These are phyloP conservation scores for Plicaturopsis crispa DNA, from an alignment of 768 basidiomycete species.

Conservation along the genomic window DNA sequence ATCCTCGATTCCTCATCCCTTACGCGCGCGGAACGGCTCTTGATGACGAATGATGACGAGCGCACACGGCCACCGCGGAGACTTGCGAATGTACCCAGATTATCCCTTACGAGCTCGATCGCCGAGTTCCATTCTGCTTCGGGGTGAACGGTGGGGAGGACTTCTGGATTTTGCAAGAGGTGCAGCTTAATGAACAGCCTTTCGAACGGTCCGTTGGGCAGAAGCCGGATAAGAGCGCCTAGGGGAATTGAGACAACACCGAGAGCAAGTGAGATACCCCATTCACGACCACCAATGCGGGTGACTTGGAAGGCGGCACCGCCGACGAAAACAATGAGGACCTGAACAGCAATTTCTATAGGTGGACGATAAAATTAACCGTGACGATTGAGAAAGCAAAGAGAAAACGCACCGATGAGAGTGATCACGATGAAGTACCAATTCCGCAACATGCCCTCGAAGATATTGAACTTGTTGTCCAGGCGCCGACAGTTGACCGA, in stretches of 20 bases:
- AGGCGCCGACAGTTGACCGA: slow-evolving; percentile 87
- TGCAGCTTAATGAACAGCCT: slow-evolving; percentile 44
- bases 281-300: slow-evolving; percentile 71
- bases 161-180: slow-evolving; percentile 56
- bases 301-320: slow-evolving; percentile 89
- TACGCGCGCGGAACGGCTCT: slow-evolving; percentile 60
- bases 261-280: slow-evolving; percentile 88
- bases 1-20: slow-evolving; percentile 44
- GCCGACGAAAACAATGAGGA: slow-evolving; percentile 87
- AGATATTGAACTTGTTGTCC: slow-evolving; percentile 82
- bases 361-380: slow-evolving; percentile 2
- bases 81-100: slow-evolving; percentile 73
- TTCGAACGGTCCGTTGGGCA: slow-evolving; percentile 80
- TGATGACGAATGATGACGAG: slow-evolving; percentile 78
- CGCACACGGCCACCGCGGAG: slow-evolving; percentile 86
- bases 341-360: slow-evolving; percentile 79
- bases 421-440: slow-evolving; percentile 83
- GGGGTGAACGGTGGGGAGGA: slow-evolving; percentile 55
- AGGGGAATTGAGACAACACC: slow-evolving; percentile 85
- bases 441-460: slow-evolving; percentile 75
- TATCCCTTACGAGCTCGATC: slow-evolving; percentile 77
- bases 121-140: slow-evolving; percentile 73
- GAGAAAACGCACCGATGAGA: slow-evolving; percentile 55
- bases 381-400: neutral
- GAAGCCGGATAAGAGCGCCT: slow-evolving; percentile 69